Evolutionary conservation across 2,329 filamentous ascomycete species (phyloP).

Genomic region (Phyllosticta citriasiana): DNA sequence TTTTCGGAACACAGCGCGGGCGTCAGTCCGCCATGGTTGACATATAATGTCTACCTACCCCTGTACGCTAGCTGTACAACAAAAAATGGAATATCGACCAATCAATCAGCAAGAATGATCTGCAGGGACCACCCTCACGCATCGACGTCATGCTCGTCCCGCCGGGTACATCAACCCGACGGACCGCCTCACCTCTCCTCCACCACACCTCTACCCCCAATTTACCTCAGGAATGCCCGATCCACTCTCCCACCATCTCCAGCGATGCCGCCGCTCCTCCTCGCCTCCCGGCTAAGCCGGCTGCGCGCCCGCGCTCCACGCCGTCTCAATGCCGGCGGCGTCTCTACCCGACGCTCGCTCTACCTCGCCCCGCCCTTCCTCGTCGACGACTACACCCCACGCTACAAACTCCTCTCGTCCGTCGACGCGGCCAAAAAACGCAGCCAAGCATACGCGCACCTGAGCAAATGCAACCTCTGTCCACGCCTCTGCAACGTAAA

Average conservation of each 20-base stretch:
- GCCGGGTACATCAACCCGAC: neutral
- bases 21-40: too few relatives aligned
- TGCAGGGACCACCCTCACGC: neutral
- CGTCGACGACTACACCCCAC: slow-evolving; percentile 62
- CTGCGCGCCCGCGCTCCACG: neutral
- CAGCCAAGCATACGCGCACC: slow-evolving; percentile 61
- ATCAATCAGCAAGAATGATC: neutral
- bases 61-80: neutral
- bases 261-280: neutral
- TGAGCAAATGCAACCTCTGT: slow-evolving; percentile 72
- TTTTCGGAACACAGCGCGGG: too few relatives aligned
- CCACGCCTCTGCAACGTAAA: slow-evolving; percentile 70
- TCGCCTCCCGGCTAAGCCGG: neutral
- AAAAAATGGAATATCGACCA: neutral
- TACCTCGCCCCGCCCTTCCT: slow-evolving; percentile 56
- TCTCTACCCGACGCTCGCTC: slow-evolving; percentile 26
- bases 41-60: neutral
- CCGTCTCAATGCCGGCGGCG: slow-evolving; percentile 28
- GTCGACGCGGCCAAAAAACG: slow-evolving; percentile 63
- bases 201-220: neutral
- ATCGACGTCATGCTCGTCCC: neutral
- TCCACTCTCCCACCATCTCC: neutral
- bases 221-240: neutral
- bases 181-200: neutral
- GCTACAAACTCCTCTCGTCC: slow-evolving; percentile 59